A percentile compares a stretch with the other conserved stretches of the same genome.
Conservation (phyloP, 768 basidiomycete genomes). For the Suillus variegatus region DNA sequence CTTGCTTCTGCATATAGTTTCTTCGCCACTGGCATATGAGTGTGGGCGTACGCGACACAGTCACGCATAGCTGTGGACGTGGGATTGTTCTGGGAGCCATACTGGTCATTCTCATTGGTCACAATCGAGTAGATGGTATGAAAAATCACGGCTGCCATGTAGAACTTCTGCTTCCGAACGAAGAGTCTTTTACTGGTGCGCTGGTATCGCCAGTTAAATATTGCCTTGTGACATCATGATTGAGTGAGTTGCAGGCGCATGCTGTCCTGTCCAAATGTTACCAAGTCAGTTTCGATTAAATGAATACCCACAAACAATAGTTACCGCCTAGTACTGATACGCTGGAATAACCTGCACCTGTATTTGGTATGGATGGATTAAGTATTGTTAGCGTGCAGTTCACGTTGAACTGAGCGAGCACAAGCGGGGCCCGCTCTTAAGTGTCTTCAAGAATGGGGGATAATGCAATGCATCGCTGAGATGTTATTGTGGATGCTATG, state of each 20-base stretch:
- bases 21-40: constrained; percentile 34
- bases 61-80: constrained; percentile 83
- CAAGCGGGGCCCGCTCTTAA: constrained; percentile 16
- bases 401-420: constrained; percentile 48
- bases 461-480: constrained; percentile 16
- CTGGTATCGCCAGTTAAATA: constrained; percentile 61
- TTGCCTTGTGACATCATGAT: constrained; percentile 44
- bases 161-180: constrained; percentile 61
- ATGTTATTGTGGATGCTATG: constrained; percentile 24
- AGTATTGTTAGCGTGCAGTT: constrained; percentile 65
- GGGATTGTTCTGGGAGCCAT: constrained; percentile 60
- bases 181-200: constrained; percentile 70
- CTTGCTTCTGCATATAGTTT: constrained; percentile 63
- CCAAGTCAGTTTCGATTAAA: constrained; percentile 18
- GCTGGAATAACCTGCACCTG: constrained; percentile 29
- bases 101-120: constrained; percentile 55
- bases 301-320: constrained; percentile 72
- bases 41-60: constrained; percentile 5
- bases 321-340: constrained; percentile 70
- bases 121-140: constrained; percentile 78
- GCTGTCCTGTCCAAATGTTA: constrained; percentile 78
- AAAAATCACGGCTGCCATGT: constrained; percentile 50
- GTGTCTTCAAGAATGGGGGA: constrained; percentile 7
- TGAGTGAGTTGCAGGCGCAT: constrained; percentile 62
- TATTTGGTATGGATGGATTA: constrained; percentile 51